A percentile compares a stretch with the other conserved stretches of the same genome.
Evolutionary conservation across 148 eudicot genomes (phyloP).

Genomic region (Simmondsia chinensis): DNA sequence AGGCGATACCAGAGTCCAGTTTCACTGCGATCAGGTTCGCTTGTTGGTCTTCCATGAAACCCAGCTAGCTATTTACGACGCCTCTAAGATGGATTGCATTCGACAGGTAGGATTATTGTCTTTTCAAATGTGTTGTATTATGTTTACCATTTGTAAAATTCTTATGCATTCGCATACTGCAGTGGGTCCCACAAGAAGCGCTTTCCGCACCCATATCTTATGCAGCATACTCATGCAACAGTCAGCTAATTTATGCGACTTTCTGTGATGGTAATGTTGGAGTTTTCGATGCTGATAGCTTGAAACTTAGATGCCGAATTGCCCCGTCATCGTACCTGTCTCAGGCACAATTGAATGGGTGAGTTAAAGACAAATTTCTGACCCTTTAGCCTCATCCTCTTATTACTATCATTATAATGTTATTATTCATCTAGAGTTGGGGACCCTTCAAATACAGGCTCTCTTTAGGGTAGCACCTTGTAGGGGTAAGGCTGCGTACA

Average conservation of each 20-base stretch:
- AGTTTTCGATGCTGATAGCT: slow-evolving; percentile 19
- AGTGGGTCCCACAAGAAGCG: slow-evolving; percentile 25
- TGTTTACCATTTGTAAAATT: no score
- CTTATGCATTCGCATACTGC: no score
- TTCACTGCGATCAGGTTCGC: slow-evolving; percentile 28
- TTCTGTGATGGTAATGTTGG: slow-evolving; percentile 24
- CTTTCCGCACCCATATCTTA: slow-evolving; percentile 20
- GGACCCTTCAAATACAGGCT: no score
- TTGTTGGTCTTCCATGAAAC: slow-evolving; percentile 14
- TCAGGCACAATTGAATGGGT: no score
- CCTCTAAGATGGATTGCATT: slow-evolving; percentile 20
- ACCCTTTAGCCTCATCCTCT: no score
- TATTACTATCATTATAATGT: no score
- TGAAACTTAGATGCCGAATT: slow-evolving; percentile 21
- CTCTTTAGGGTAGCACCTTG: no score
- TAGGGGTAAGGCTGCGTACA: no score
- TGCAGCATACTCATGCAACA: slow-evolving; percentile 31
- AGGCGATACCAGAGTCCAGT: slow-evolving; percentile 18
- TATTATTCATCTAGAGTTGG: no score
- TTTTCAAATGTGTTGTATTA: no score
- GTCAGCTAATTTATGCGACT: slow-evolving; percentile 26
- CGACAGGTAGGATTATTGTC: slow-evolving; percentile 16
- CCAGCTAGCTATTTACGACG: slow-evolving; percentile 31
- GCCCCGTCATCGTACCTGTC: no score
- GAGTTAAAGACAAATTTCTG: no score